A percentile compares a stretch with the other conserved stretches of the same genome.
Conservation (phyloP, 352 stramenopile genomes). For the Phytophthora gonapodyides region DNA sequence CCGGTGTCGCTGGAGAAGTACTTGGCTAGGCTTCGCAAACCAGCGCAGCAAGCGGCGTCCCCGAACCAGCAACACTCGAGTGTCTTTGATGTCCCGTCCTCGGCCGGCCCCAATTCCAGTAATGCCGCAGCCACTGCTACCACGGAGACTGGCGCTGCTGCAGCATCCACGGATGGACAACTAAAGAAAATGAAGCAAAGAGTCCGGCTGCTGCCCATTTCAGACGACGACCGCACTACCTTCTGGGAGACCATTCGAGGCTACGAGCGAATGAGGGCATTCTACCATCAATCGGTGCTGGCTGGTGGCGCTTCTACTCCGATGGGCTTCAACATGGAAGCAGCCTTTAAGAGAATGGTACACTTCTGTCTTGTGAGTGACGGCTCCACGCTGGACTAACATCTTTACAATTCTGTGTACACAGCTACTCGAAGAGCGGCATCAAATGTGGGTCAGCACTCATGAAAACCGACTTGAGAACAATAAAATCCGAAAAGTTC, state of each 20-base stretch:
- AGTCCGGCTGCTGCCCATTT: conserved; percentile 47
- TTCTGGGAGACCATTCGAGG: conserved; percentile 55
- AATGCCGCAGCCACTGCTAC: neutral
- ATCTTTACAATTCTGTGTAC: neutral
- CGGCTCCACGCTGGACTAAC: conserved; percentile 3
- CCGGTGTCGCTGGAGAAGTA: conserved; percentile 20
- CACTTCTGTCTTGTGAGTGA: neutral
- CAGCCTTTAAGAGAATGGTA: conserved; percentile 58
- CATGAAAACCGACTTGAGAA: conserved; percentile 43
- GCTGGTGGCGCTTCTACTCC: conserved; percentile 41
- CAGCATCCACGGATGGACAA: conserved; percentile 36
- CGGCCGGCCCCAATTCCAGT: conserved; percentile 4
- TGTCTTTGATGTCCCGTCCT: conserved; percentile 25
- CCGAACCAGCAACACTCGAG: conserved; percentile 19
- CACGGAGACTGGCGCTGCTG: neutral
- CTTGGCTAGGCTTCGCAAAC: conserved; percentile 16
- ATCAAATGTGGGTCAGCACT: conserved; percentile 41
- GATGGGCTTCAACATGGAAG: conserved; percentile 64
- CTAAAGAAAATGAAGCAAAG: conserved; percentile 54
- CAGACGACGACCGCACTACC: conserved; percentile 38
- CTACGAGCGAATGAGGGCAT: conserved; percentile 47
- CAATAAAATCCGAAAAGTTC: conserved; percentile 40
- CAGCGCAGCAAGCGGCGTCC: conserved; percentile 4
- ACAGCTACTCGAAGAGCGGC: conserved; percentile 51
- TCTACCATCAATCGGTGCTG: conserved; percentile 37